These are phyloP conservation scores for Fusarium abutilonis DNA, from an alignment of 2,329 filamentous ascomycete species.

Conservation along the genomic window DNA sequence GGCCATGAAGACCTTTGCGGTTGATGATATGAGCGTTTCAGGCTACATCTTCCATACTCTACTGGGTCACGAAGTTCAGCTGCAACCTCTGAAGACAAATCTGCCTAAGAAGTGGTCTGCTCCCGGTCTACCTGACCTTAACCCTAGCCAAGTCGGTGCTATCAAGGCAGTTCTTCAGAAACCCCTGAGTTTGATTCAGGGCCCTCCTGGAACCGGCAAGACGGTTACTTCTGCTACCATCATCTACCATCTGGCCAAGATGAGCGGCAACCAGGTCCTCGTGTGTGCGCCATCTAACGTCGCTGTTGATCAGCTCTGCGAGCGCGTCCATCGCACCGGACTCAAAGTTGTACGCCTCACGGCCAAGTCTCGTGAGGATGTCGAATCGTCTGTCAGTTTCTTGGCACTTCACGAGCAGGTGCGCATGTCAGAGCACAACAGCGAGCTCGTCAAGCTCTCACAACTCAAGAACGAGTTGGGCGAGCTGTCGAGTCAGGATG, in stretches of 20 bases:
- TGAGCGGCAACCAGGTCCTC: constrained; percentile 92
- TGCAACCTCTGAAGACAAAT: constrained; percentile 93
- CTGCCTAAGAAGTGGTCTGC: constrained; percentile 97
- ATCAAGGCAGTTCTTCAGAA: constrained; percentile 96
- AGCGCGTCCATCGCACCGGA: constrained; percentile 93
- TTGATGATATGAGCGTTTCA: constrained; percentile 97
- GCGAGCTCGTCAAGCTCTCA: constrained; percentile 89
- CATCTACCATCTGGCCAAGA: constrained; percentile 96
- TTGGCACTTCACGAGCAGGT: constrained; percentile 96
- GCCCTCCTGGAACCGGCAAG: constrained; percentile 96
- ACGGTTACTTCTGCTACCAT: constrained; percentile 98
- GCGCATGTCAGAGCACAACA: constrained; percentile 95
- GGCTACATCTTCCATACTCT: constrained; percentile 99
- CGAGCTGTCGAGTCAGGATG: constrained; percentile 92
- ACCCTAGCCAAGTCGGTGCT: constrained; percentile 93
- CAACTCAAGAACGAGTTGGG: constrained; percentile 92
- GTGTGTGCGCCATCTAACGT: constrained; percentile 99
- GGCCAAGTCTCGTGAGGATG: constrained; percentile 98
- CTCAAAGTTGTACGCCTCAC: constrained; percentile 97
- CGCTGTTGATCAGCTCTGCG: constrained; percentile 96
- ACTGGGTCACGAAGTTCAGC: constrained; percentile 91
- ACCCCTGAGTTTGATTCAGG: constrained; percentile 94
- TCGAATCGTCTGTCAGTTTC: constrained; percentile 97
- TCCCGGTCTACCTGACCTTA: constrained; percentile 91
- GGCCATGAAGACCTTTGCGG: constrained; percentile 98